Percentiles rank a stretch among this genome's conserved stretches.
Evolutionary conservation across 78 protist genomes (phyloP).

Genomic region (Planoprotostelium fungivorum): DNA sequence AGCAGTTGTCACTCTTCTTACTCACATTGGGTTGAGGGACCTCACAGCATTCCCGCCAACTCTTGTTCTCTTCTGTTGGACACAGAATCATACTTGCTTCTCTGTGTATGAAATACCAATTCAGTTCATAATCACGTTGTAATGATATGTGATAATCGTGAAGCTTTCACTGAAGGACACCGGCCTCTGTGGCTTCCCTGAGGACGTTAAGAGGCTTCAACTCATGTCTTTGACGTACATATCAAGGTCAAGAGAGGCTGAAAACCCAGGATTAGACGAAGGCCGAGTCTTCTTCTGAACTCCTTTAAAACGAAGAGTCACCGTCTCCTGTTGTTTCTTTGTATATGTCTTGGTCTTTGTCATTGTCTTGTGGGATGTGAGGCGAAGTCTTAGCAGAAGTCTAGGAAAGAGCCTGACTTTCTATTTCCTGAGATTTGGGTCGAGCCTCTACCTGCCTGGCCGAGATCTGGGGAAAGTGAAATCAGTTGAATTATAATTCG

Average conservation of each 20-base stretch:
- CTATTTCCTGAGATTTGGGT: too few relatives aligned
- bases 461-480: too few relatives aligned
- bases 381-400: too few relatives aligned
- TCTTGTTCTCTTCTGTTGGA: not conserved
- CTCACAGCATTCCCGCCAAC: too few relatives aligned
- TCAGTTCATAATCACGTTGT: not conserved
- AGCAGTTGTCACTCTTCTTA: too few relatives aligned
- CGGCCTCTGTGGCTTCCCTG: not conserved
- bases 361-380: too few relatives aligned
- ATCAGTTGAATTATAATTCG: too few relatives aligned
- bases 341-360: not conserved
- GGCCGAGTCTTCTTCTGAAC: not conserved
- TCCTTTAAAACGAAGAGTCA: not conserved
- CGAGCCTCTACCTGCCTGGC: too few relatives aligned
- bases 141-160: not conserved
- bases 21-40: too few relatives aligned
- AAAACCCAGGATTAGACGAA: not conserved
- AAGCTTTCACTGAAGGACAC: not conserved
- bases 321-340: not conserved
- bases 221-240: not conserved
- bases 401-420: too few relatives aligned
- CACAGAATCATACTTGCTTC: not conserved
- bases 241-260: not conserved
- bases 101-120: not conserved
- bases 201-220: not conserved